phyloP scores from a whole-genome alignment of 768 basidiomycete species.

The Mrakia frigida region DNA sequence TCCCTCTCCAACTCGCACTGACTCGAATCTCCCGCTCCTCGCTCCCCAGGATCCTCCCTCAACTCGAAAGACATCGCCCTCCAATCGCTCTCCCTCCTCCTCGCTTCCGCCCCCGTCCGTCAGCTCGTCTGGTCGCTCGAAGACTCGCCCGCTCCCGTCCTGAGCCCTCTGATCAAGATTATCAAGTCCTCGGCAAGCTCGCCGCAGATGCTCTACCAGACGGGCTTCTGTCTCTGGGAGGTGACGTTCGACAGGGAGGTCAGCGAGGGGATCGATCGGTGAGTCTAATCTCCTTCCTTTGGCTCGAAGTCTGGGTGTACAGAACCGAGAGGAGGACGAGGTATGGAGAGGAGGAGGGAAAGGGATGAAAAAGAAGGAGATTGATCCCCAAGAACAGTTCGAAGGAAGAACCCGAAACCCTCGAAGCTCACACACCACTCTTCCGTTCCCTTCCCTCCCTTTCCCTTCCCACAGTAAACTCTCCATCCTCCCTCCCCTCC shows the following conservation, averaged over 20 bases:
- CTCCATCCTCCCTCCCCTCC: conserved; percentile 78
- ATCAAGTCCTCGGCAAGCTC: conserved; percentile 52
- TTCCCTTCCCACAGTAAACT: conserved; percentile 58
- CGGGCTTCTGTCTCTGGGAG: conserved; percentile 87
- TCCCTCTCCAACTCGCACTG: background rate
- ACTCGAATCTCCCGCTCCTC: background rate
- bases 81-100: conserved; percentile 22
- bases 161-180: conserved; percentile 63
- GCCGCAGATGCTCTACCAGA: conserved; percentile 91
- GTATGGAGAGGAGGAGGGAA: too few species aligned
- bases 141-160: conserved; percentile 19
- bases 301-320: too few species aligned
- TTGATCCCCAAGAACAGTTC: too few species aligned
- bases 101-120: conserved; percentile 18
- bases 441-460: conserved; percentile 1
- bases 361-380: too few species aligned
- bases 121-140: conserved; percentile 23
- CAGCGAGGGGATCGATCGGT: conserved; percentile 84
- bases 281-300: conserved; percentile 37
- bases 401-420: too few species aligned
- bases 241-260: conserved; percentile 83
- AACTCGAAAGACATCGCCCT: conserved; percentile 22
- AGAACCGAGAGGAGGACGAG: too few species aligned
- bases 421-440: background rate
- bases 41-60: background rate